These are phyloP conservation scores for Phytophthora ramorum DNA, from an alignment of 352 stramenopile species.

Conservation along the genomic window DNA sequence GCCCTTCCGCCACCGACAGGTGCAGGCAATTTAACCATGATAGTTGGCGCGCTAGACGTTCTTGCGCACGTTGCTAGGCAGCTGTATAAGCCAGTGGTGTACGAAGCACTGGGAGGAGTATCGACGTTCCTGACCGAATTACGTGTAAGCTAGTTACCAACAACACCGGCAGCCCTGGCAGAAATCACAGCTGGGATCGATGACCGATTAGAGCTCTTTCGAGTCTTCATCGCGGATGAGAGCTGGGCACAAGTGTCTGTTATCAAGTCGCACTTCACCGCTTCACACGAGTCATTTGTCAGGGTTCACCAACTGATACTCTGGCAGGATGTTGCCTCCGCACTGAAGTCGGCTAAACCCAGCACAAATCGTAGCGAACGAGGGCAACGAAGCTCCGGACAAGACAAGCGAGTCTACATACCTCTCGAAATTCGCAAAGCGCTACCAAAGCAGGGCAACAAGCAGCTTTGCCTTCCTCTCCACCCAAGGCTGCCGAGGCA, in stretches of 20 bases:
- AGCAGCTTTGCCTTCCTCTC: conserved; percentile 3
- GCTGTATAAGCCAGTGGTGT: conserved; percentile 1
- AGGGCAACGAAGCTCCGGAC: background rate
- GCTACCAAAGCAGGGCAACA: background rate
- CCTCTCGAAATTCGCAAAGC: background rate
- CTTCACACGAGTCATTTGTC: conserved; percentile 4
- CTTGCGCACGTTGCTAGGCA: conserved; percentile 3
- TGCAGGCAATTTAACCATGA: background rate
- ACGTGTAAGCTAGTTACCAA: conserved; percentile 6
- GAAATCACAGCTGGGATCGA: conserved; percentile 10
- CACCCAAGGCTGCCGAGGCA: background rate
- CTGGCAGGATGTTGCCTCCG: background rate
- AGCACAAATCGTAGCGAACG: background rate
- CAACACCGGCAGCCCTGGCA: background rate
- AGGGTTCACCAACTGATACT: conserved; percentile 8
- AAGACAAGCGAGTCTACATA: background rate
- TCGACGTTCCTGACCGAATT: background rate
- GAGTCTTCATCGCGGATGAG: background rate
- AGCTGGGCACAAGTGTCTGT: background rate
- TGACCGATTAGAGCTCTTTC: conserved; percentile 13
- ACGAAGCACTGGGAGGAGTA: background rate
- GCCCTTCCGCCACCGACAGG: background rate
- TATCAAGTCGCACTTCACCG: conserved; percentile 1
- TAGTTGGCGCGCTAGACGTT: background rate
- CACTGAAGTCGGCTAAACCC: background rate